Evolutionary conservation across 257 asterid species (phyloP).

Genomic region (Solanum bulbocastanum): DNA sequence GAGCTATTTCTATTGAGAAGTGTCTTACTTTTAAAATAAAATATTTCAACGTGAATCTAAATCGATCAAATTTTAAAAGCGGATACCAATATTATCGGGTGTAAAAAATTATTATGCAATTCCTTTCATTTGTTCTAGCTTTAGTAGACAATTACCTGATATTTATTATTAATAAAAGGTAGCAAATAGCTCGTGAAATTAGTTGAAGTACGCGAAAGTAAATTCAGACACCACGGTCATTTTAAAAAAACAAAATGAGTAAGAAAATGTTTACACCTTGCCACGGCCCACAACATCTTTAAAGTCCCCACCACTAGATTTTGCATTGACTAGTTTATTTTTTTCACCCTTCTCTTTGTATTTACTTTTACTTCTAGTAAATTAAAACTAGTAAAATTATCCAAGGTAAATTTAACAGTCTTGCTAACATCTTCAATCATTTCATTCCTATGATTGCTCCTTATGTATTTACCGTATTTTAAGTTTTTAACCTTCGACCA

Average conservation of each 20-base stretch:
- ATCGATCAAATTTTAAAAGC: not conserved
- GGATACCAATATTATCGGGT: not conserved
- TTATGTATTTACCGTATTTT: not conserved
- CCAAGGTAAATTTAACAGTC: not conserved
- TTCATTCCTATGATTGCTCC: not conserved
- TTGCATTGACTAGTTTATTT: not conserved
- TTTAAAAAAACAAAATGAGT: not conserved
- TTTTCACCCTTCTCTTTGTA: not conserved
- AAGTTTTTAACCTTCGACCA: not conserved
- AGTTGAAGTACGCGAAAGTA: too few relatives aligned
- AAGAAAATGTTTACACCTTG: not conserved
- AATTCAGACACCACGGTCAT: too few relatives aligned
- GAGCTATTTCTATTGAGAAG: not conserved
- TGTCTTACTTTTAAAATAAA: not conserved
- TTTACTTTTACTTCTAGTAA: not conserved
- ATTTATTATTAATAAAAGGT: too few relatives aligned
- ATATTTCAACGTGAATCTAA: not conserved
- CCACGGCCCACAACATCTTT: slow-evolving; percentile 1
- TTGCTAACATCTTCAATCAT: not conserved
- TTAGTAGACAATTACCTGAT: too few relatives aligned
- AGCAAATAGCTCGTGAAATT: too few relatives aligned
- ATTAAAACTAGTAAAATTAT: not conserved
- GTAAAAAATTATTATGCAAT: accelerated
- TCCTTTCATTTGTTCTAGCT: too few relatives aligned
- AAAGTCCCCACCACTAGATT: not conserved